Base-by-base conservation (phyloP, 1,139 yeast genomes). In the Kodamaea alishanica region DNA sequence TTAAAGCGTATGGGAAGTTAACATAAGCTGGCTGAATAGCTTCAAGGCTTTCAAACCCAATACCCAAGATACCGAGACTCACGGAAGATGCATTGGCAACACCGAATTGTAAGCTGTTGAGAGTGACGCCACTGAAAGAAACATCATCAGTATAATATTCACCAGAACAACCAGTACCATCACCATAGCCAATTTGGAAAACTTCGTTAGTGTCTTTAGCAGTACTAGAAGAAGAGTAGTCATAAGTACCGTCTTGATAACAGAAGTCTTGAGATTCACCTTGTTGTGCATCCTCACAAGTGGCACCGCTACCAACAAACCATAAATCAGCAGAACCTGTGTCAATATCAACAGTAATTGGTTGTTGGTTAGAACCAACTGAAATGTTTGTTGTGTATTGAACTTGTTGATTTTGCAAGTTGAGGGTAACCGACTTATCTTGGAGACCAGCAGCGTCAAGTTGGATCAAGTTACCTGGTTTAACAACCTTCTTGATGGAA, bases 281-380 rank as follows among this genome's bases (percentile, higher is more conserved):
- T 11, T 8, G 8, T 22, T 20, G 9, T 10, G 24, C 32, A 3
- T 7, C 29, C 5, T 23, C 15, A 2, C 22, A 8, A 6, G 25
- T 11, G 7, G 44, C 35, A 10, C 41, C 32, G 23, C 38, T 43
- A 12, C 39, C 34, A 23, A 35, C 42, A 11, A 37, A 36, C 60
- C 60, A 55, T 38, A 54, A 46, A 36, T 54, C 57, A 6, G 57
- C 45, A 26, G 54, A 48, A 6, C 59, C 58, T 5, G 58, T 53
- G 38, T 54, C 57, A 25, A 55, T 42, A 15, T 41, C 45, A 4
- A 48, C 46, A n/a, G 37, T 30, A 6, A 46, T 26, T 7, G 25
- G 20, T 33, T 49, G 50, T 3, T 42, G 27, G 35, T 46, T 35
- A 9, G 52, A 46, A 8, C 51, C 52, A 5, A 47, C 9, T 10